Evolutionary conservation across 768 basidiomycete species (phyloP), one percentile per base, ranked within the genome.

Genomic region (Amanita rubescens): DNA sequence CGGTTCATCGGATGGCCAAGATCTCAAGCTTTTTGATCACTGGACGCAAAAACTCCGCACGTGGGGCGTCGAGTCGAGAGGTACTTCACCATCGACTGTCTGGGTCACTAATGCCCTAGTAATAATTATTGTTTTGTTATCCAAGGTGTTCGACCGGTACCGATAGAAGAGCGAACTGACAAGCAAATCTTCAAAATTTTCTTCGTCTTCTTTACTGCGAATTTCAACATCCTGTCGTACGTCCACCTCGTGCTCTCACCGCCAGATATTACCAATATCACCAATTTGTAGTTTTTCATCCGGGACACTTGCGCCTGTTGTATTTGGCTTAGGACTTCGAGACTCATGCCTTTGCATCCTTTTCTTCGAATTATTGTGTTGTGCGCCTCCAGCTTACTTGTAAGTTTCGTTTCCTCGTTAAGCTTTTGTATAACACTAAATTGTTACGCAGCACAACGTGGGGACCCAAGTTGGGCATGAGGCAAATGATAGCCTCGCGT

Each of bases 401-500:
- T 83, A 45, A 56, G 69, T 57, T 33, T 14, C 47, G n/a, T n/a
- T n/a, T 14, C 25, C 27, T 46, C 27, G 8, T 14, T 27, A 46
- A 50, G 15, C 24, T 14, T 11, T 3, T 34, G 38, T 6, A 20
- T 22, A 25, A 27, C 14, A 38, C 12, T 17, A 15, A n/a, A 12
- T 25, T 5, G n/a, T n/a, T n/a, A n/a, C 27, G 10, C 11, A 75
- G 75, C 25, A 62, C 72, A 12, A 89, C 85, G 19, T 91, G 87
- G 80, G 90, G 93, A 15, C 88, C 92, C 0, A 85, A 82, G 65
- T 71, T 89, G 0, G 93, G 93, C 10, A 80, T 94, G 73, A 77
- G 93, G 14, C 90, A 92, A 60, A 90, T 94, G 87, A 81, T 90
- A 20, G 78, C 81, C 41, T 83, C 90, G 2, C 62, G 65, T 46